Evolutionary conservation across 192 early-diverging fungal genomes (phyloP).

Genomic region (Coemansia brasiliensis): DNA sequence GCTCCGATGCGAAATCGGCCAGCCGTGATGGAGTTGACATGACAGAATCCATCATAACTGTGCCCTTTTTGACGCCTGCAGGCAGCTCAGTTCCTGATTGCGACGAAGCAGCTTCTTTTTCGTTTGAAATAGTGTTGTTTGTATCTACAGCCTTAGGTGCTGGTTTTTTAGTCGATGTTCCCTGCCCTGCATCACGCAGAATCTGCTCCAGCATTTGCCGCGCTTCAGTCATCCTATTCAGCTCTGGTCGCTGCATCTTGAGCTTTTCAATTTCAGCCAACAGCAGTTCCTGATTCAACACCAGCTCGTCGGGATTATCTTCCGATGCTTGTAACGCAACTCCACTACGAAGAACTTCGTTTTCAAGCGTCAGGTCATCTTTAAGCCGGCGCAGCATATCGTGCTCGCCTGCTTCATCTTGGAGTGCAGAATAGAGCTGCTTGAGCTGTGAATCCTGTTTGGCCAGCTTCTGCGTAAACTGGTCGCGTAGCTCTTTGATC

Average conservation of each 20-base stretch:
- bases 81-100: slow-evolving; percentile 11
- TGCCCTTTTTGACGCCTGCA: slow-evolving; percentile 42
- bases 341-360: slow-evolving; percentile 53
- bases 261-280: slow-evolving; percentile 53
- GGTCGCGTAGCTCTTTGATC: slow-evolving; percentile 65
- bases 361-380: slow-evolving; percentile 53
- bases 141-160: background rate
- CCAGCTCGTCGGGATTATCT: slow-evolving; percentile 24
- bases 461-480: slow-evolving; percentile 67
- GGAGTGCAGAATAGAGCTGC: slow-evolving; percentile 60
- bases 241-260: slow-evolving; percentile 40
- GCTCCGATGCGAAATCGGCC: slow-evolving; percentile 49
- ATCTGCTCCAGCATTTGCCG: slow-evolving; percentile 52
- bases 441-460: slow-evolving; percentile 70
- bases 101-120: background rate
- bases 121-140: background rate
- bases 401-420: slow-evolving; percentile 59
- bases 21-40: slow-evolving; percentile 37
- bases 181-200: slow-evolving; percentile 43
- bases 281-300: slow-evolving; percentile 50
- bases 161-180: slow-evolving; percentile 21
- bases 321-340: slow-evolving; percentile 35
- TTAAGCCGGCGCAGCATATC: slow-evolving; percentile 51
- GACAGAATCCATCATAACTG: slow-evolving; percentile 52
- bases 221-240: slow-evolving; percentile 52